Conservation (phyloP, 176 grass and related monocot genomes). For the Eleusine coracana region DNA sequence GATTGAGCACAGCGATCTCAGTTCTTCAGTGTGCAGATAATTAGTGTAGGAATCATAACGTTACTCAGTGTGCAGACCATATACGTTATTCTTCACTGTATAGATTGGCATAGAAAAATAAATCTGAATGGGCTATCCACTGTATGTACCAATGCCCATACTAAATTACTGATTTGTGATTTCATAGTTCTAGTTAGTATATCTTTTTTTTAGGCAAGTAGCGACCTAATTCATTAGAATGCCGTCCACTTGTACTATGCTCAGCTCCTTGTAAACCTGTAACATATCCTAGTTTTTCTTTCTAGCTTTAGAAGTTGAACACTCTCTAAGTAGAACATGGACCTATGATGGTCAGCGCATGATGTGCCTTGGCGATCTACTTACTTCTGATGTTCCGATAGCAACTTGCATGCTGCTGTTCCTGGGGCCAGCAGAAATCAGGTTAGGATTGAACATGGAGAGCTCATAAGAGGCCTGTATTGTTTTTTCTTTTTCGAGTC, state of each 20-base stretch:
- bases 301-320: neutral
- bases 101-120: neutral
- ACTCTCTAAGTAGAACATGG: neutral
- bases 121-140: neutral
- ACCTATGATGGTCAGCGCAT: neutral
- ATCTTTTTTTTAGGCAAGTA: no score
- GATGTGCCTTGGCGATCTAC: neutral
- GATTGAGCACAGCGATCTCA: neutral
- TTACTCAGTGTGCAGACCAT: neutral
- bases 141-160: neutral
- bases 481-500: no score
- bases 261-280: no score
- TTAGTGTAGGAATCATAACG: no score
- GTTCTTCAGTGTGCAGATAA: neutral
- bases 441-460: neutral
- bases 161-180: no score
- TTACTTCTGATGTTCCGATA: neutral
- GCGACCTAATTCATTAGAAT: no score
- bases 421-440: neutral
- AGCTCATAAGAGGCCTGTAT: neutral
- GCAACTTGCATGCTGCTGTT: neutral
- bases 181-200: no score
- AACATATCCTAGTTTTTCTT: no score
- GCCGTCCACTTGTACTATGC: neutral
- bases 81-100: neutral